phyloP scores from a whole-genome alignment of 768 basidiomycete genomes.

The Lactarius indigo region DNA sequence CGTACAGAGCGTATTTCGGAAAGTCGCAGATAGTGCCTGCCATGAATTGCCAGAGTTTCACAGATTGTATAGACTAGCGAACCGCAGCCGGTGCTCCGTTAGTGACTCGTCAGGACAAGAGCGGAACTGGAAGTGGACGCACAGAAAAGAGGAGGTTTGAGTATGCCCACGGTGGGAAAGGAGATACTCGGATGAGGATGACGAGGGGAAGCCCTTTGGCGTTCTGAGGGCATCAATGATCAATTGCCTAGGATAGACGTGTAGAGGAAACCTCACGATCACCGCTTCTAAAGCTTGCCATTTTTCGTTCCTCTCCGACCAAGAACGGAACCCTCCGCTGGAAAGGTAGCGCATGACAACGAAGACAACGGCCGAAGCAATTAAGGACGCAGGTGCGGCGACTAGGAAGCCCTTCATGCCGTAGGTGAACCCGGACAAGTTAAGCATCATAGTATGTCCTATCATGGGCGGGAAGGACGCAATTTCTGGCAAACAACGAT shows the following conservation, averaged over 20 bases:
- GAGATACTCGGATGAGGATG: slow-evolving; percentile 74
- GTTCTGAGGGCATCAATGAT: slow-evolving; percentile 37
- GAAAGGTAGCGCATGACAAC: slow-evolving; percentile 57
- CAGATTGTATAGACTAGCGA: slow-evolving; percentile 64
- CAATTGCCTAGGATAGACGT: background rate
- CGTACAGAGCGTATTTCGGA: slow-evolving; percentile 68
- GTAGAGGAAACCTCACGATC: slow-evolving; percentile 46
- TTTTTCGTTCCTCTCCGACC: slow-evolving; percentile 60
- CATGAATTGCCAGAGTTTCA: slow-evolving; percentile 71
- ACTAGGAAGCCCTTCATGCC: slow-evolving; percentile 75
- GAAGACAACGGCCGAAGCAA: slow-evolving; percentile 64
- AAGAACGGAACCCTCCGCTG: slow-evolving; percentile 48
- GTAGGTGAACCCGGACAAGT: slow-evolving; percentile 79
- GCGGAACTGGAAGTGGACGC: slow-evolving; percentile 31
- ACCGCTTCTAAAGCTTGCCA: slow-evolving; percentile 79
- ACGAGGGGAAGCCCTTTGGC: slow-evolving; percentile 80
- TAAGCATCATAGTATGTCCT: slow-evolving; percentile 62
- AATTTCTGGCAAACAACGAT: slow-evolving; percentile 34
- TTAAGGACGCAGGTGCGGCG: slow-evolving; percentile 53
- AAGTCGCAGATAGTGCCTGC: slow-evolving; percentile 67
- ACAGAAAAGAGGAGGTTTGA: slow-evolving; percentile 79
- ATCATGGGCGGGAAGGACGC: slow-evolving; percentile 58
- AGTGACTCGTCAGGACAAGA: background rate
- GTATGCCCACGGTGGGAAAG: slow-evolving; percentile 87
- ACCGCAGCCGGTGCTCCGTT: background rate